These are phyloP conservation scores for Thraustotheca clavata DNA, from an alignment of 352 stramenopile species.

Conservation along the genomic window DNA sequence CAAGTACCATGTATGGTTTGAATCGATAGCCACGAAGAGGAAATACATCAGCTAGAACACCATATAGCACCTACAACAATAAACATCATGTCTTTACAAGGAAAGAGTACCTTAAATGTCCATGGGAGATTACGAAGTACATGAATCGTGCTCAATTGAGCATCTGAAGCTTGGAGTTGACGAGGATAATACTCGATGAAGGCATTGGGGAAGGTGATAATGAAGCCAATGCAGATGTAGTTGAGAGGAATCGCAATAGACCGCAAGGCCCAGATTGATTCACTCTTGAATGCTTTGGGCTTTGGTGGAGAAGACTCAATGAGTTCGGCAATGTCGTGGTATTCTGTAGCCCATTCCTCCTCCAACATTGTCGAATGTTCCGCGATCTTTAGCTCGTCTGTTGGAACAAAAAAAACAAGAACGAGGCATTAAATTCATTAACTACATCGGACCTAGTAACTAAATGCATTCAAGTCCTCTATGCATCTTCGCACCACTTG, in stretches of 20 bases:
- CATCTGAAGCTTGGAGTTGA: slow-evolving; percentile 44
- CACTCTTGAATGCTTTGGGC: background rate
- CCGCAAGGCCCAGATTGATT: slow-evolving; percentile 42
- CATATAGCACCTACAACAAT: slow-evolving; percentile 40
- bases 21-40: slow-evolving; percentile 48
- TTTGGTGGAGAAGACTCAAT: background rate
- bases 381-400: background rate
- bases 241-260: slow-evolving; percentile 62
- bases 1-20: slow-evolving; percentile 68
- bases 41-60: slow-evolving; percentile 53
- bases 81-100: no score
- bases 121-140: slow-evolving; percentile 64
- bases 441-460: background rate
- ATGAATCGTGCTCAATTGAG: slow-evolving; percentile 59
- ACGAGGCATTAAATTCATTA: background rate
- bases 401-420: background rate
- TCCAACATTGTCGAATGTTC: slow-evolving; percentile 1
- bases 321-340: background rate
- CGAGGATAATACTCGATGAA: slow-evolving; percentile 72
- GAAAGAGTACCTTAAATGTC: slow-evolving; percentile 46
- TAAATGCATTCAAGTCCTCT: slow-evolving; percentile 27
- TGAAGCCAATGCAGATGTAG: slow-evolving; percentile 66
- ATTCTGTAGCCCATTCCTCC: background rate
- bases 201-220: slow-evolving; percentile 55
- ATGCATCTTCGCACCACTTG: slow-evolving; percentile 99